These are phyloP conservation scores for Penicillium dipodomyicola DNA, from an alignment of 495 filamentous ascomycete genomes.

Conservation along the genomic window DNA sequence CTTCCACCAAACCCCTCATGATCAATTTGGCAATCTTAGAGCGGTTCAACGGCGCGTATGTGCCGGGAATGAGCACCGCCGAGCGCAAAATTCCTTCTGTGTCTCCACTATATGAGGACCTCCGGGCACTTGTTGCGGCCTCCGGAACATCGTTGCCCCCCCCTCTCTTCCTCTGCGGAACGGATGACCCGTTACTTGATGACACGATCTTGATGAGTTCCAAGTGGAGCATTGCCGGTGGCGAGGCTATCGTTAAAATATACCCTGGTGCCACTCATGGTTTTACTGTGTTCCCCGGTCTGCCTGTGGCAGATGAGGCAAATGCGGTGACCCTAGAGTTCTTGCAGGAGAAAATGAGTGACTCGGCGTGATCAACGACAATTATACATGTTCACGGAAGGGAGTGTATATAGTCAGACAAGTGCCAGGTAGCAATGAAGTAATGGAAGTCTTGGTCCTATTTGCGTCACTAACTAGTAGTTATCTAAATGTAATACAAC, in stretches of 20 bases:
- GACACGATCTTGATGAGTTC: conserved; percentile 53
- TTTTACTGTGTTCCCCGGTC: conserved; percentile 36
- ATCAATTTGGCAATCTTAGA: conserved; percentile 30
- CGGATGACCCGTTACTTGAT: conserved; percentile 53
- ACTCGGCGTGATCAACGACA: conserved; percentile 6
- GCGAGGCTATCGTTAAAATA: conserved; percentile 47
- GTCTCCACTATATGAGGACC: conserved; percentile 46
- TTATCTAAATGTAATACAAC: neutral
- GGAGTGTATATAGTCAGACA: neutral
- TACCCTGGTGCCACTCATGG: conserved; percentile 54
- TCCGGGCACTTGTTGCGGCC: conserved; percentile 19
- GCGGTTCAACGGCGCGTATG: conserved; percentile 41
- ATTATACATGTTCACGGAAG: neutral
- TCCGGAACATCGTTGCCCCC: conserved; percentile 43
- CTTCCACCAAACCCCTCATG: conserved; percentile 26
- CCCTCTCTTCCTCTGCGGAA: conserved; percentile 52
- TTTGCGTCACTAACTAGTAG: neutral
- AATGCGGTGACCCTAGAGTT: conserved; percentile 16
- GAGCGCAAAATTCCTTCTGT: conserved; percentile 38
- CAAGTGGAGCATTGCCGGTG: conserved; percentile 52
- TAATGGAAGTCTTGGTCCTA: neutral
- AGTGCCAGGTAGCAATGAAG: neutral
- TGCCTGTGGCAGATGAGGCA: conserved; percentile 29
- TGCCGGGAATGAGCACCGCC: conserved; percentile 37
- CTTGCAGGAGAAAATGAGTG: conserved; percentile 5